Evolutionary conservation across 1,139 yeast genomes (phyloP).

Genomic region (Saccharomyces hybrid): DNA sequence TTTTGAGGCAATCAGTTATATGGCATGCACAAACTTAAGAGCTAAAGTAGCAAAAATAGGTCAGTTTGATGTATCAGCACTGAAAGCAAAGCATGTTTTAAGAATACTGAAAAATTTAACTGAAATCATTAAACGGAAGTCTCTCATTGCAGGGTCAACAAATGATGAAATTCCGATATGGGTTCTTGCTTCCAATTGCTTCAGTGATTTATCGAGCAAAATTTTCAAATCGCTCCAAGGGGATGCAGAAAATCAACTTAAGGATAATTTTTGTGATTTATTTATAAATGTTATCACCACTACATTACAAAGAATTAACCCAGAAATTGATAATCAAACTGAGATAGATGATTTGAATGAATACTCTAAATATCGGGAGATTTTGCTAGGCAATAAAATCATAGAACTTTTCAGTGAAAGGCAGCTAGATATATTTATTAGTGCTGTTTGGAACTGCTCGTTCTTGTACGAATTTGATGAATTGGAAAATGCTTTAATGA

Average conservation of each 20-base stretch:
- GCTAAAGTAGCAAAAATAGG: conserved; percentile 33
- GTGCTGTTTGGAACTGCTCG: conserved; percentile 42
- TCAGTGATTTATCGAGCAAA: conserved; percentile 39
- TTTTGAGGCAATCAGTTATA: conserved; percentile 55
- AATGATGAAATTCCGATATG: conserved; percentile 28
- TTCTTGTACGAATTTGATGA: conserved; percentile 45
- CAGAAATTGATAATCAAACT: conserved; percentile 29
- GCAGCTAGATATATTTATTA: conserved; percentile 39
- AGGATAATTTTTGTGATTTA: conserved; percentile 16
- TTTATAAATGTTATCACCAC: conserved; percentile 19
- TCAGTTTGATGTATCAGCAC: conserved; percentile 33
- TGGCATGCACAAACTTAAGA: conserved; percentile 40
- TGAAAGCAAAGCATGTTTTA: conserved; percentile 42
- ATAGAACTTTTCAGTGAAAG: conserved; percentile 26
- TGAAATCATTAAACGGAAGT: conserved; percentile 37
- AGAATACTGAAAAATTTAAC: conserved; percentile 36
- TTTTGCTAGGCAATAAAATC: conserved; percentile 38
- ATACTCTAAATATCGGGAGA: conserved; percentile 38
- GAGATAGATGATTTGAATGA: conserved; percentile 45
- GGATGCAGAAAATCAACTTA: conserved; percentile 3
- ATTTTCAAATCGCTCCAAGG: conserved; percentile 34
- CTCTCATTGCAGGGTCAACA: conserved; percentile 34
- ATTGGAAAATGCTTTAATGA: conserved; percentile 35
- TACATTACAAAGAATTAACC: conserved; percentile 18
- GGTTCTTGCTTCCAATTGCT: conserved; percentile 29